phyloP scores from a whole-genome alignment of 2,329 filamentous ascomycete genomes.

The Tolypocladium nubicola region DNA sequence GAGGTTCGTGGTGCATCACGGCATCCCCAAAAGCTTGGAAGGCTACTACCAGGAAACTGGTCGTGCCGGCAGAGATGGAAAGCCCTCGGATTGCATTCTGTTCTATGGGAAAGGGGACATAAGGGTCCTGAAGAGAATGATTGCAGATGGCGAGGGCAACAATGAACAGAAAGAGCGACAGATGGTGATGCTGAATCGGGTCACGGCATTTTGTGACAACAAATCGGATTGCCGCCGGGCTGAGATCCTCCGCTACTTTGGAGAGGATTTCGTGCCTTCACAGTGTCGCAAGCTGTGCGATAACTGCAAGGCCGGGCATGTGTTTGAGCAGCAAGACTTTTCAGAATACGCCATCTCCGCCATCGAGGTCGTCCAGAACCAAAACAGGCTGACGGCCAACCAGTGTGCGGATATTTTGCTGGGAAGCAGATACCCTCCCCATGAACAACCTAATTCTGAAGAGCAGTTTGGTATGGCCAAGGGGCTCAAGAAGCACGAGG shows the following conservation, averaged over 20 bases:
- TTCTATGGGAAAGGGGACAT: conserved; percentile 79
- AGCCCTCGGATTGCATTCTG: conserved; percentile 78
- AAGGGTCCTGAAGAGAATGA: conserved; percentile 65
- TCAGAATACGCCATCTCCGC: conserved; percentile 63
- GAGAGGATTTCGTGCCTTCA: conserved; percentile 63
- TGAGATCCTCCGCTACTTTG: conserved; percentile 90
- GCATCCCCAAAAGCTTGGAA: conserved; percentile 87
- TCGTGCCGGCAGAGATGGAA: conserved; percentile 83
- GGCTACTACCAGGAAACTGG: conserved; percentile 98
- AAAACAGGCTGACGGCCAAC: conserved; percentile 55
- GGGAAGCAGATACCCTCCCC: conserved; percentile 53
- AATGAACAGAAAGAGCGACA: conserved; percentile 75
- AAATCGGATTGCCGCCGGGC: conserved; percentile 75
- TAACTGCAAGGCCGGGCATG: conserved; percentile 68
- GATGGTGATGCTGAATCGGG: conserved; percentile 71
- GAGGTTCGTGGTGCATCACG: conserved; percentile 90
- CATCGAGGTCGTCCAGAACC: conserved; percentile 55
- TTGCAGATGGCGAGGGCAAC: conserved; percentile 68
- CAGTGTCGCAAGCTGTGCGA: conserved; percentile 74
- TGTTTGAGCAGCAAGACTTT: conserved; percentile 67
- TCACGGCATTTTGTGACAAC: conserved; percentile 86
- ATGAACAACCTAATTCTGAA: conserved; percentile 41
- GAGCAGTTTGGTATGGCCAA: conserved; percentile 59
- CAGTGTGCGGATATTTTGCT: conserved; percentile 79
- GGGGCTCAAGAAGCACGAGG: conserved; percentile 60